These are phyloP conservation scores for Neoboletus subvelutipes DNA, from an alignment of 768 basidiomycete species.

Conservation along the genomic window DNA sequence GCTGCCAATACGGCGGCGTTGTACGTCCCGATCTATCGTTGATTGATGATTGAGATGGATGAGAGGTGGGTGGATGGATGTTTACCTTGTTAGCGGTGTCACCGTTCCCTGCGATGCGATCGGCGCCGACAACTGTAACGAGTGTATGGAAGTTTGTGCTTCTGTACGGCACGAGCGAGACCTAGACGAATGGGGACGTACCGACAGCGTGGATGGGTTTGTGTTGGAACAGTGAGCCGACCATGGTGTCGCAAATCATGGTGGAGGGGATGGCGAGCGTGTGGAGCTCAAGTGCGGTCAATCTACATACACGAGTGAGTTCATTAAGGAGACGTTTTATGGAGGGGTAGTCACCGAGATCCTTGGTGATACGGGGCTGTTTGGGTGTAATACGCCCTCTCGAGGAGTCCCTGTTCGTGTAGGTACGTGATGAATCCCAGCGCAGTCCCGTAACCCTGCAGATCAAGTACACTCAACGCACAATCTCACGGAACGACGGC, in stretches of 20 bases:
- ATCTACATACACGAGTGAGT: conserved; percentile 40
- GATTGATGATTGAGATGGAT: background rate
- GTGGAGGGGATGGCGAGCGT: conserved; percentile 80
- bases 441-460: conserved; percentile 94
- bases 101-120: conserved; percentile 87
- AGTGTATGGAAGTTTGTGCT: background rate
- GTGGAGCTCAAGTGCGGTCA: conserved; percentile 88
- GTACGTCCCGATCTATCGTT: conserved; percentile 78
- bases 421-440: conserved; percentile 91
- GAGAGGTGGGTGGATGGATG: too few species aligned
- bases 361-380: conserved; percentile 95
- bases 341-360: conserved; percentile 49
- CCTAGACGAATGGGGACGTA: conserved; percentile 29
- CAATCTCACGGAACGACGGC: background rate
- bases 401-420: conserved; percentile 72
- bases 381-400: conserved; percentile 89
- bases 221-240: conserved; percentile 91
- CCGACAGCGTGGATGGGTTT: conserved; percentile 80
- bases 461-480: conserved; percentile 1
- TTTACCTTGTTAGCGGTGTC: conserved; percentile 93
- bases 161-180: background rate
- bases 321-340: too few species aligned
- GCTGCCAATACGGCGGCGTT: conserved; percentile 92
- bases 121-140: conserved; percentile 73
- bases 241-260: conserved; percentile 98